phyloP scores from a whole-genome alignment of 495 filamentous ascomycete species.

The Tuber borchii region DNA sequence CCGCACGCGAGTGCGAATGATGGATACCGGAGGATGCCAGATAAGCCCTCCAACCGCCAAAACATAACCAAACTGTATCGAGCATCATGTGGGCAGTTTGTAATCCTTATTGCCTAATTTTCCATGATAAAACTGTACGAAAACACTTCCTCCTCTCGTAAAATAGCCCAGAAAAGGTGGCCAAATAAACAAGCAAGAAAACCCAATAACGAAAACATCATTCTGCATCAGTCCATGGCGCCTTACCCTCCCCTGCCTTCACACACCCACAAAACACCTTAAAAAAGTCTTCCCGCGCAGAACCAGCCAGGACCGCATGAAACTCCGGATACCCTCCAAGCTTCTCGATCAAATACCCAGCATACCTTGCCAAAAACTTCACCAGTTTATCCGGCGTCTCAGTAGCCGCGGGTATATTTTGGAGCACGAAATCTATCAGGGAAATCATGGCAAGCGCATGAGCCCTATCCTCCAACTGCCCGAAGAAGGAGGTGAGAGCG shows the following conservation, averaged over 20 bases:
- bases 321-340: slow-evolving; percentile 1
- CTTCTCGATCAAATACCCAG: neutral
- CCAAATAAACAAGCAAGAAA: neutral
- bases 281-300: neutral
- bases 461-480: neutral
- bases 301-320: neutral
- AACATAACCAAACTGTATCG: neutral
- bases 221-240: neutral
- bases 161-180: neutral
- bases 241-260: neutral
- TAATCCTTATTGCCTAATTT: neutral
- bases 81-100: neutral
- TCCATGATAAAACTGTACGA: neutral
- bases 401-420: slow-evolving; percentile 9
- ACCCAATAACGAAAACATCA: neutral
- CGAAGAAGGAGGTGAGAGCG: neutral
- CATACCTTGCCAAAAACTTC: slow-evolving; percentile 3
- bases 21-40: neutral
- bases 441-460: neutral
- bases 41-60: neutral
- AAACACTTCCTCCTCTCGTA: neutral
- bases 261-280: neutral
- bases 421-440: slow-evolving; percentile 2
- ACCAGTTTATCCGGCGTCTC: slow-evolving; percentile 9
- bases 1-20: neutral